A percentile compares a stretch with the other conserved stretches of the same genome.
These are phyloP conservation scores for Alternaria panax DNA, from an alignment of 2,329 filamentous ascomycete species.

Conservation along the genomic window DNA sequence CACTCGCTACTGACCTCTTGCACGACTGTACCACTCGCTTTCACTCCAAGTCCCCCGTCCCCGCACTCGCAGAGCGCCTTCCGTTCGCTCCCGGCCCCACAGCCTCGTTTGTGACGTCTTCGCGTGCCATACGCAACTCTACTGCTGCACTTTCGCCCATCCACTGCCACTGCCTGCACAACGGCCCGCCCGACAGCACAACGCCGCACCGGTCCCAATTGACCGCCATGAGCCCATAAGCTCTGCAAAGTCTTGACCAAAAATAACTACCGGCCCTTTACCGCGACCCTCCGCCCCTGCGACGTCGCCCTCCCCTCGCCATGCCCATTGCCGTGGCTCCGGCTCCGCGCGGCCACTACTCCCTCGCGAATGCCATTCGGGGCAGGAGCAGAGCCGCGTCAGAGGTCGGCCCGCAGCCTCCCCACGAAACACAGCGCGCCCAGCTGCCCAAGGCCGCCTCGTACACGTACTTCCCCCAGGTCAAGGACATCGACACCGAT, in stretches of 20 bases:
- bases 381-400: conserved; percentile 45
- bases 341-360: conserved; percentile 39
- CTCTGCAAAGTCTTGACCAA: conserved; percentile 4
- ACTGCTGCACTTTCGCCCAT: background rate
- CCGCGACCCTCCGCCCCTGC: conserved; percentile 3
- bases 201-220: conserved; percentile 23
- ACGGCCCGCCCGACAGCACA: conserved; percentile 26
- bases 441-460: conserved; percentile 50
- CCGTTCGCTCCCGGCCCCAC: conserved; percentile 23
- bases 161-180: conserved; percentile 18
- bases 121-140: conserved; percentile 9
- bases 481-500: conserved; percentile 47
- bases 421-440: conserved; percentile 32
- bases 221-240: conserved; percentile 33
- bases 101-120: conserved; percentile 34
- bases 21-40: conserved; percentile 17
- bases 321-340: conserved; percentile 46
- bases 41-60: background rate
- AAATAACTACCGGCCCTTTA: background rate
- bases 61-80: conserved; percentile 3
- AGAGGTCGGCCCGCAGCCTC: conserved; percentile 37
- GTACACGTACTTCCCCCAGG: conserved; percentile 52
- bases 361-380: conserved; percentile 39
- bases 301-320: conserved; percentile 18
- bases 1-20: conserved; percentile 25